Base-by-base conservation (phyloP, 2,329 filamentous ascomycete species). In the Drechslera avenae region DNA sequence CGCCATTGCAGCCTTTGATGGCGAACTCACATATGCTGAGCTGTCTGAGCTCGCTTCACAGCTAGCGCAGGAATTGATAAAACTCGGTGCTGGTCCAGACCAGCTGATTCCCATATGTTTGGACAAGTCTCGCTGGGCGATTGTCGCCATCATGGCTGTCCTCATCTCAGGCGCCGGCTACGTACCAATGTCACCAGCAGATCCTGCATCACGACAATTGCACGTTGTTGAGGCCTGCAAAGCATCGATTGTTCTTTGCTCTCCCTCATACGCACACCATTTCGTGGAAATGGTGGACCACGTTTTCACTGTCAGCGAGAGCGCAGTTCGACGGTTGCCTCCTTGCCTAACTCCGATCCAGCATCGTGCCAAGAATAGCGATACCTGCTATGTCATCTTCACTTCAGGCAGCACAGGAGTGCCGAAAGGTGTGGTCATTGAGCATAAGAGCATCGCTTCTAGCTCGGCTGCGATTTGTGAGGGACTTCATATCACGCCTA, bases 111-210 rank as follows among this genome's bases (percentile, higher is more conserved):
- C 69, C 3, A 63, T 71, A 18, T 74, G 71, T 41, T 45, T 74
- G 5, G 68, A 73, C 36, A 75, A 74, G 52, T 73, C 71, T 4
- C 50, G 58, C 5, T 74, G 68, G 69, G 68, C 71, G 5, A 60
- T 73, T 12, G 71, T 74, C 10, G 66, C 67, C 2, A 68, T 73
- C n/a, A 63, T 73, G 56, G 70, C 59, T 3, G 62, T 75, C 10
- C 53, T 74, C n/a, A 58, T 73, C 5, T 62, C 71, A 8, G 71
- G 71, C 14, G 70, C 64, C 16, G 71, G 59, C 4, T 70, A 66
- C 23, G 68, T 71, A 13, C 66, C 68, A 3, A 39, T 71, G 3
- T 65, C 62, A 2, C 63, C 68, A n/a, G 52, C 59, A 17, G 61
- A 69, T 36, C 67, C 68, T 3, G 33, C 39, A n/a, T 58, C 60